Conservation (phyloP, 306 rosid genomes). For the Styphnolobium japonicum region DNA sequence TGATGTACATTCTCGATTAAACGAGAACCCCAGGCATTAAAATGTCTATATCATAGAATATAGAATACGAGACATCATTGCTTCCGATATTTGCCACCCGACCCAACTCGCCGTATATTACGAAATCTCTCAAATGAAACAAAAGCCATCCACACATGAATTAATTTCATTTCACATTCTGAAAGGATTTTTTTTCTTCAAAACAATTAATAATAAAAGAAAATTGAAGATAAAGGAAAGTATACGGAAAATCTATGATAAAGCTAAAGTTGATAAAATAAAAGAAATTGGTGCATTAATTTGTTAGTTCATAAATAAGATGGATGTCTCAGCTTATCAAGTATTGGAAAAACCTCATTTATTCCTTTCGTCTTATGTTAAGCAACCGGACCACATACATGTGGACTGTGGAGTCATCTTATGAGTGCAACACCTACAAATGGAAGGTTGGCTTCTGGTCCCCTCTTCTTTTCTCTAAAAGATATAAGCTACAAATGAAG, state of each 20-base stretch:
- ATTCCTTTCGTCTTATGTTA: conserved; percentile 23
- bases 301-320: conserved; percentile 17
- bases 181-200: neutral
- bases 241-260: neutral
- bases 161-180: neutral
- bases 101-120: conserved; percentile 15
- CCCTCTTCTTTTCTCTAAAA: conserved; percentile 24
- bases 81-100: conserved; percentile 6
- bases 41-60: neutral
- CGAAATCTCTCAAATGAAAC: conserved; percentile 1
- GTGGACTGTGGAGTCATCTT: neutral
- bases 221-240: neutral
- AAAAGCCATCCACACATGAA: neutral
- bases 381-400: conserved; percentile 36
- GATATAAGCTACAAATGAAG: conserved; percentile 18
- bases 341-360: conserved; percentile 22
- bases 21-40: neutral
- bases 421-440: conserved; percentile 28
- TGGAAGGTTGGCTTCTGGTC: conserved; percentile 39
- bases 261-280: neutral
- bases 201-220: neutral
- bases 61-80: neutral
- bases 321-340: conserved; percentile 19
- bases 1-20: neutral
- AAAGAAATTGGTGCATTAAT: conserved; percentile 17